These are phyloP conservation scores for Cenococcum geophilum DNA, from an alignment of 495 filamentous ascomycete genomes.

Conservation along the genomic window DNA sequence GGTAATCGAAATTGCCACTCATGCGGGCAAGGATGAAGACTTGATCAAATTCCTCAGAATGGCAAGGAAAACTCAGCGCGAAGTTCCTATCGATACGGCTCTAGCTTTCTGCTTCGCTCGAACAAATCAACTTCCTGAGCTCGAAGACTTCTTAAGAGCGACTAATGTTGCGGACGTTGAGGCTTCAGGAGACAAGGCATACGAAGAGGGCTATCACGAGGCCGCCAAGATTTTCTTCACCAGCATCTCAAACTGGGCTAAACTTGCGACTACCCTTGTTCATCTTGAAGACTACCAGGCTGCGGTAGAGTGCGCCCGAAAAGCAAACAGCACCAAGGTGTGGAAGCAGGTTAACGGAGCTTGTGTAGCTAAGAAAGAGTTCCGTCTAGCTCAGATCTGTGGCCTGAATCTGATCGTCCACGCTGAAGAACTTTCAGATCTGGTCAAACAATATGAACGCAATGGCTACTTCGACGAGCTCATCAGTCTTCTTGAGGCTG, in stretches of 20 bases:
- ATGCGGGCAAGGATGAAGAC: conserved; percentile 96
- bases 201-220: conserved; percentile 88
- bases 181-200: conserved; percentile 95
- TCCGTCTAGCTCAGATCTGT: conserved; percentile 98
- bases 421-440: conserved; percentile 87
- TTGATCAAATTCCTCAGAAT: conserved; percentile 95
- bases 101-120: conserved; percentile 92
- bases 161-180: conserved; percentile 95
- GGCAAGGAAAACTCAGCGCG: conserved; percentile 93
- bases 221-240: conserved; percentile 98
- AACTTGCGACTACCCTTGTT: conserved; percentile 93
- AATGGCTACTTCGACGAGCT: conserved; percentile 99
- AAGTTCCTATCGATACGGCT: conserved; percentile 87
- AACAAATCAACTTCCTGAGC: conserved; percentile 81
- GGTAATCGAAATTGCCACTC: conserved; percentile 92
- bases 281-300: conserved; percentile 96
- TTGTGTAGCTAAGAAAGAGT: conserved; percentile 97
- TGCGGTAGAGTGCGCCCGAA: conserved; percentile 95
- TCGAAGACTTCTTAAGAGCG: conserved; percentile 92
- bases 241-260: conserved; percentile 99
- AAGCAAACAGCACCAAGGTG: conserved; percentile 98
- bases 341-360: conserved; percentile 99
- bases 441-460: conserved; percentile 93
- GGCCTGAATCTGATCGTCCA: conserved; percentile 98
- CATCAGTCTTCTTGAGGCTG: conserved; percentile 88